Percentiles rank a stretch among this genome's conserved stretches.
phyloP scores from a whole-genome alignment of 1,284 basidiomycete genomes.

The Vanrija pseudolonga region DNA sequence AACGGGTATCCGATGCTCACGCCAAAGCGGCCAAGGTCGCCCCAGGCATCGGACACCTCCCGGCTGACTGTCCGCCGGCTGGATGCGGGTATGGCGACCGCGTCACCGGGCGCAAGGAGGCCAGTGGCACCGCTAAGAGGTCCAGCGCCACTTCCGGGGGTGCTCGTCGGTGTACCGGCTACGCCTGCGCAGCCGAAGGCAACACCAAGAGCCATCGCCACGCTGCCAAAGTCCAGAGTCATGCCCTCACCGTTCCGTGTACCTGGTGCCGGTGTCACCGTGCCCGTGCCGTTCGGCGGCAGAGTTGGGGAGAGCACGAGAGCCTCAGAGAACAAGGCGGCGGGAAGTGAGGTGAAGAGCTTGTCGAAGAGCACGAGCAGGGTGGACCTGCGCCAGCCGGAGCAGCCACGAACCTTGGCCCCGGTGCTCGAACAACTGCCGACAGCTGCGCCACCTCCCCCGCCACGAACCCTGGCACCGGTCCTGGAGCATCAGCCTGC shows the following conservation, averaged over 20 bases:
- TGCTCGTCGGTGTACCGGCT: background rate
- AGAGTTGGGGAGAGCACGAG: slow-evolving; percentile 1
- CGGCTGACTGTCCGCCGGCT: background rate
- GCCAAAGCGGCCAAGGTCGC: slow-evolving; percentile 1
- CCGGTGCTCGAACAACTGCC: no score
- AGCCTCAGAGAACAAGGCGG: background rate
- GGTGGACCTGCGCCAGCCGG: no score
- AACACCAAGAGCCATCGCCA: background rate
- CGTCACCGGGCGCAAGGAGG: background rate
- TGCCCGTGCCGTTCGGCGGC: slow-evolving; percentile 6
- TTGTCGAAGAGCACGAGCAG: background rate
- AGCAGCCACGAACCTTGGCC: background rate
- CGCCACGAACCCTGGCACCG: no score
- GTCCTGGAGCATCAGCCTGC: background rate
- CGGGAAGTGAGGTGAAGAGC: background rate
- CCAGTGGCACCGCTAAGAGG: background rate
- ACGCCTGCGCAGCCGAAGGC: background rate
- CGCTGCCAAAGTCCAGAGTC: background rate
- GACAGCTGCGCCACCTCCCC: no score
- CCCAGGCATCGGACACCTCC: background rate
- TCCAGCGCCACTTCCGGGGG: background rate
- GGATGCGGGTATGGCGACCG: background rate
- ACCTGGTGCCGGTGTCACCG: background rate
- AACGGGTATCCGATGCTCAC: slow-evolving; percentile 5
- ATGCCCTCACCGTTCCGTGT: background rate